phyloP scores from a whole-genome alignment of 352 stramenopile species.

The Globisporangium ultimum region DNA sequence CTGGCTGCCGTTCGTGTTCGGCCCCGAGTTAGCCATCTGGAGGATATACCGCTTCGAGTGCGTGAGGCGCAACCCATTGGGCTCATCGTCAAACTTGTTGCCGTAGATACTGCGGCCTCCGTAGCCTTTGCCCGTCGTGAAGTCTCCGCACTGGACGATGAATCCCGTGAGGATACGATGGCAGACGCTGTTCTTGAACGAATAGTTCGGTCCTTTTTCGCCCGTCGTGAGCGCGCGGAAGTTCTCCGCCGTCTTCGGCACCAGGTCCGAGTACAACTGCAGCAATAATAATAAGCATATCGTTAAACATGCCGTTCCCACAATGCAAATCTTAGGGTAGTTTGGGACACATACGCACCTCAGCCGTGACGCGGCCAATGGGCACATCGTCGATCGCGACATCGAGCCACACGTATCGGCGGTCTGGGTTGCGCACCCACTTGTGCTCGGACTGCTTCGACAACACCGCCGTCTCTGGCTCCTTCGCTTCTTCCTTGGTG shows the following conservation, averaged over 20 bases:
- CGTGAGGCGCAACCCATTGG: slow-evolving; percentile 75
- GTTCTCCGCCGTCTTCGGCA: slow-evolving; percentile 98
- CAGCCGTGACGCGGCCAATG: slow-evolving; percentile 67
- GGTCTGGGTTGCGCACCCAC: slow-evolving; percentile 56
- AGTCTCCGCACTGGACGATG: slow-evolving; percentile 98
- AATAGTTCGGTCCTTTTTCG: slow-evolving; percentile 90
- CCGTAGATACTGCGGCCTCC: slow-evolving; percentile 98
- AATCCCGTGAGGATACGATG: slow-evolving; percentile 98
- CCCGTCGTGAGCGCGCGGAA: slow-evolving; percentile 96
- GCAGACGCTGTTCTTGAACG: slow-evolving; percentile 97
- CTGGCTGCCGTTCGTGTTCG: slow-evolving; percentile 98
- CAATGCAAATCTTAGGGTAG: background rate
- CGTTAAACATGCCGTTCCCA: no score
- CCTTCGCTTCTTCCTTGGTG: slow-evolving; percentile 2
- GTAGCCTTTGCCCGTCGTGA: slow-evolving; percentile 90
- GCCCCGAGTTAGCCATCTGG: slow-evolving; percentile 98
- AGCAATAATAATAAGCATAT: background rate
- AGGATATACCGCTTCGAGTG: slow-evolving; percentile 83
- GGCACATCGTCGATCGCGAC: slow-evolving; percentile 73
- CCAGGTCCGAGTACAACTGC: slow-evolving; percentile 92
- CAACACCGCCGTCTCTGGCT: background rate
- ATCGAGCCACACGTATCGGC: slow-evolving; percentile 86
- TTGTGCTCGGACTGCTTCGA: slow-evolving; percentile 11
- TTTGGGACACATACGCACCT: slow-evolving; percentile 26
- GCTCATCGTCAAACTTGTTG: slow-evolving; percentile 97